Percentiles rank a stretch among this genome's conserved stretches.
Conservation (phyloP, 495 filamentous ascomycete species). For the Aspergillus heteromorphus region DNA sequence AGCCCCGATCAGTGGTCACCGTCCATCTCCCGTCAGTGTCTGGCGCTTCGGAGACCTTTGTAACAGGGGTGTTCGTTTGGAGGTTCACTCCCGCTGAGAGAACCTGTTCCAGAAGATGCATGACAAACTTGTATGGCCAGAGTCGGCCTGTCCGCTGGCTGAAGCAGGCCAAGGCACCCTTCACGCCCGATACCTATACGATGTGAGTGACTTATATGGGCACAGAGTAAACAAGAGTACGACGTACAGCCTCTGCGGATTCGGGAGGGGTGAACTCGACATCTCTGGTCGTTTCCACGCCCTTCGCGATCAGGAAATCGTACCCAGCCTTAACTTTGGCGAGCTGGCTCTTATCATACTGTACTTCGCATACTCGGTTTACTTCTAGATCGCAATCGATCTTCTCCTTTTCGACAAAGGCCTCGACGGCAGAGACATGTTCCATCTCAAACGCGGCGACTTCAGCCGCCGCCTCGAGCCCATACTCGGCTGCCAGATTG, state of each 20-base stretch:
- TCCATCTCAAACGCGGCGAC: slow-evolving; percentile 29
- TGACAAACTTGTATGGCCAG: slow-evolving; percentile 83
- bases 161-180: slow-evolving; percentile 41
- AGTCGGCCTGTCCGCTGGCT: slow-evolving; percentile 38
- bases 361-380: slow-evolving; percentile 25
- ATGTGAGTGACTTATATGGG: slow-evolving; percentile 6
- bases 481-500: slow-evolving; percentile 20
- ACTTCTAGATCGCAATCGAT: slow-evolving; percentile 33
- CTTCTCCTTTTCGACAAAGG: slow-evolving; percentile 22
- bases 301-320: slow-evolving; percentile 17
- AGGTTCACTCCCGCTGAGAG: slow-evolving; percentile 60
- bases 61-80: slow-evolving; percentile 70
- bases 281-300: slow-evolving; percentile 13
- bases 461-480: slow-evolving; percentile 28
- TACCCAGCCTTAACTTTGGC: slow-evolving; percentile 21
- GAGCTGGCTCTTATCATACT: slow-evolving; percentile 14
- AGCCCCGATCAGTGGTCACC: slow-evolving; percentile 61
- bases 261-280: slow-evolving; percentile 12
- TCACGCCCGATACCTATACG: slow-evolving; percentile 38
- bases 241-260: slow-evolving; percentile 19
- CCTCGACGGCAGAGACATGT: slow-evolving; percentile 23
- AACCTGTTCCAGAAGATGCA: slow-evolving; percentile 56
- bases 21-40: slow-evolving; percentile 16
- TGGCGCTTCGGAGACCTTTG: slow-evolving; percentile 27
- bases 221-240: not conserved